These are phyloP conservation scores for Furcasterigmium furcatum DNA, from an alignment of 2,329 filamentous ascomycete species.

Conservation along the genomic window DNA sequence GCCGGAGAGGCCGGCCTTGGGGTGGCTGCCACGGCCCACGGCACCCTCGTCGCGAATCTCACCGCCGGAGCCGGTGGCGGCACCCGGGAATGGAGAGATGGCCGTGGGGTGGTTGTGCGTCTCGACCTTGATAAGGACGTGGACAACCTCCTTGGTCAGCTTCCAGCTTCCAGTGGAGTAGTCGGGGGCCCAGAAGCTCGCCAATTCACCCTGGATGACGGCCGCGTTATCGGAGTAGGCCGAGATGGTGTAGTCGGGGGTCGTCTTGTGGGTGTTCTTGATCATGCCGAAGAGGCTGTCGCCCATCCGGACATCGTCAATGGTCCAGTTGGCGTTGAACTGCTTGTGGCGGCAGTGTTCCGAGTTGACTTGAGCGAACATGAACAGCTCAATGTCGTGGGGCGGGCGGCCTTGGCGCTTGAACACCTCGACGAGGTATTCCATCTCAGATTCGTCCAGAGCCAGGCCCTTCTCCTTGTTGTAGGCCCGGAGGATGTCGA, in stretches of 20 bases:
- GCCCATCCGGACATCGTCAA: constrained; percentile 78
- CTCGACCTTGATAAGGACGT: constrained; percentile 91
- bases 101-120: constrained; percentile 98
- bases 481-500: constrained; percentile 73
- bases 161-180: constrained; percentile 84
- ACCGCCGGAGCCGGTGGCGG: constrained; percentile 91
- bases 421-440: constrained; percentile 76
- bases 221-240: constrained; percentile 98
- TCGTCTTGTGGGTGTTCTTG: constrained; percentile 84
- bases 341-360: constrained; percentile 87
- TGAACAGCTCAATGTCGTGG: constrained; percentile 93
- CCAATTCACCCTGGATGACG: constrained; percentile 73
- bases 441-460: constrained; percentile 83
- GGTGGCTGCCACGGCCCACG: constrained; percentile 86
- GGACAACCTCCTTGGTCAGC: constrained; percentile 79
- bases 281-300: constrained; percentile 95
- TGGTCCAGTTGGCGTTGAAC: constrained; percentile 96
- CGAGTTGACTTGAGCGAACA: constrained; percentile 99
- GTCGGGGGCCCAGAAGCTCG: constrained; percentile 80
- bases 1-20: constrained; percentile 87
- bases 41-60: constrained; percentile 95
- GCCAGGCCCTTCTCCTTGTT: constrained; percentile 83
- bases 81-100: constrained; percentile 88
- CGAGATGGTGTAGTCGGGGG: constrained; percentile 80
- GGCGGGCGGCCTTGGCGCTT: constrained; percentile 53